A percentile compares a stretch with the other conserved stretches of the same genome.
Evolutionary conservation across 805 yeast species (phyloP).

Genomic region (Nakazawaea laoshanensis): DNA sequence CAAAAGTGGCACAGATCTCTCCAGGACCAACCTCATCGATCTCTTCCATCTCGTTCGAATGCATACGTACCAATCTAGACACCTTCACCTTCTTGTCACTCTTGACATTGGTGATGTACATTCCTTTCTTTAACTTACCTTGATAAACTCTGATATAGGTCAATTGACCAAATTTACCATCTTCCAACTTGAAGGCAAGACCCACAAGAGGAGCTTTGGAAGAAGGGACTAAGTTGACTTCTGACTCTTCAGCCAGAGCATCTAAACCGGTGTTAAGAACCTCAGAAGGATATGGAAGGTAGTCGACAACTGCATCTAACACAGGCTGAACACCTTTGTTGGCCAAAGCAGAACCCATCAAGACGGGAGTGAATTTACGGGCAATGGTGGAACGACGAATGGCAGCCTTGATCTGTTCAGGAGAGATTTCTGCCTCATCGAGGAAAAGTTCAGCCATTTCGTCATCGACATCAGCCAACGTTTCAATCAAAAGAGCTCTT

Average conservation of each 20-base stretch:
- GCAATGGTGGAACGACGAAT: constrained; percentile 94
- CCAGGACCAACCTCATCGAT: constrained; percentile 94
- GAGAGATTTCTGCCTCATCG: constrained; percentile 84
- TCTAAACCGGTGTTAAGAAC: constrained; percentile 87
- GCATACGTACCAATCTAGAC: constrained; percentile 94
- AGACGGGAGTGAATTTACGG: constrained; percentile 95
- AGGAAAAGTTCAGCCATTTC: constrained; percentile 89
- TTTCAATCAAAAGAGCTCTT: constrained; percentile 79
- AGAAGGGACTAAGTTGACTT: constrained; percentile 70
- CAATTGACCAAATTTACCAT: constrained; percentile 95
- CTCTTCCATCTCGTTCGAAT: constrained; percentile 98
- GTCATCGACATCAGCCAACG: constrained; percentile 96
- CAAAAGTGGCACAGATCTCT: constrained; percentile 98
- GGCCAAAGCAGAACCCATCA: constrained; percentile 98
- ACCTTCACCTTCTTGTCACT: constrained; percentile 91
- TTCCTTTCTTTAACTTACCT: constrained; percentile 88
- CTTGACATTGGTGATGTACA: constrained; percentile 80
- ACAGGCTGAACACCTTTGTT: constrained; percentile 95
- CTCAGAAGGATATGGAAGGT: constrained; percentile 92
- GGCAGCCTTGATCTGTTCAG: constrained; percentile 77
- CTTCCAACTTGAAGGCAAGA: constrained; percentile 97
- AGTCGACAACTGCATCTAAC: constrained; percentile 91
- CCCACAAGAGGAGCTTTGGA: constrained; percentile 81
- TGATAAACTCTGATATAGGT: constrained; percentile 96
- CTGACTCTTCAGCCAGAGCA: constrained; percentile 46